These are phyloP conservation scores for Alternaria infectoria DNA, from an alignment of 2,329 filamentous ascomycete species.

Conservation along the genomic window DNA sequence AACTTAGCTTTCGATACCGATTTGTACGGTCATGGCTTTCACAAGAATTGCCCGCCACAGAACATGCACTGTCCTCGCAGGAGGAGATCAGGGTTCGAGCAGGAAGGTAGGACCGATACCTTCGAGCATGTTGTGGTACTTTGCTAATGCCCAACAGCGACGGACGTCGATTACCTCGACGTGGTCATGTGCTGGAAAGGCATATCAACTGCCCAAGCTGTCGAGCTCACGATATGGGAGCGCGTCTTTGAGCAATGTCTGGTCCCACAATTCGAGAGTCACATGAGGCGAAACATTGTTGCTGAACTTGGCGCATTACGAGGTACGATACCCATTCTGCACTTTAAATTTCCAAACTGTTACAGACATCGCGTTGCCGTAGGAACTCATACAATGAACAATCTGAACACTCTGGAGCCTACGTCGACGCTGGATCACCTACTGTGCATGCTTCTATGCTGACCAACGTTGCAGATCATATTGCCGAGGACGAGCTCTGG, in stretches of 20 bases:
- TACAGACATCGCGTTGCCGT: not conserved
- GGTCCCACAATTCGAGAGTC: slow-evolving; percentile 22
- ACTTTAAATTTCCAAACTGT: not conserved
- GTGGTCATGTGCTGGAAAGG: slow-evolving; percentile 46
- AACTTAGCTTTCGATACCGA: slow-evolving; percentile 20
- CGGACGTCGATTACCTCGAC: slow-evolving; percentile 40
- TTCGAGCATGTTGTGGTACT: not conserved
- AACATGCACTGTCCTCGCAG: slow-evolving; percentile 32
- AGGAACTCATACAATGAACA: not conserved
- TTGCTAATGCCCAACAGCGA: slow-evolving; percentile 6
- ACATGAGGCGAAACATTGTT: slow-evolving; percentile 18
- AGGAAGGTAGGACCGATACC: slow-evolving; percentile 11
- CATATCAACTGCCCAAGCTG: slow-evolving; percentile 32
- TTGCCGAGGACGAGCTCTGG: slow-evolving; percentile 13
- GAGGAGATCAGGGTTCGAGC: slow-evolving; percentile 24
- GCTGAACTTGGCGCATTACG: slow-evolving; percentile 4
- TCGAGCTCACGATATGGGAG: slow-evolving; percentile 44
- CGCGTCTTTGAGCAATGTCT: slow-evolving; percentile 29
- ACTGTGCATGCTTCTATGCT: not conserved
- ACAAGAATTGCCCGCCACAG: slow-evolving; percentile 6
- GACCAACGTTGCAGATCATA: slow-evolving; percentile 7
- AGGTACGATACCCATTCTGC: not conserved
- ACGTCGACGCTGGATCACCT: not conserved
- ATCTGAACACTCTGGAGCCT: not conserved
- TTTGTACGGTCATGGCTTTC: slow-evolving; percentile 22